Percentiles rank a stretch among this genome's conserved stretches.
Evolutionary conservation across 106 monocot species (phyloP).

Genomic region (Dioscorea alata): DNA sequence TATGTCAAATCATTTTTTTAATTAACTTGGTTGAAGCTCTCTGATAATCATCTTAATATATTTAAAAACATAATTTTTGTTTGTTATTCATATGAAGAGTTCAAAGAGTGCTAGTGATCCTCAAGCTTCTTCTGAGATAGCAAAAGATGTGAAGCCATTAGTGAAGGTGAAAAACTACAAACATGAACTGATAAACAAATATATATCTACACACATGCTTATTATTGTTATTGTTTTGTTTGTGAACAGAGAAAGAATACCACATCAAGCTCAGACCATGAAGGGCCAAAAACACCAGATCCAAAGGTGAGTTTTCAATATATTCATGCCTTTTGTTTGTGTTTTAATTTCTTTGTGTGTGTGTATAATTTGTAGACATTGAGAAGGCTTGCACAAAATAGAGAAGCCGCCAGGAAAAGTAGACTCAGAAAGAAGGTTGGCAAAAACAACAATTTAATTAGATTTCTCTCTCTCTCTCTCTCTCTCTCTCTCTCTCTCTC

Average conservation of each 20-base stretch:
- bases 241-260: slow-evolving; percentile 17
- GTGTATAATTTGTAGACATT: slow-evolving; percentile 42
- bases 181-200: too few relatives aligned
- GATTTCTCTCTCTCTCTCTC: not conserved
- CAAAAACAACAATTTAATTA: too few relatives aligned
- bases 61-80: too few relatives aligned
- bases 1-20: slow-evolving; percentile 10
- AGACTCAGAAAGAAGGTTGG: slow-evolving; percentile 84
- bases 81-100: not conserved
- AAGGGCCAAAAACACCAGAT: slow-evolving; percentile 62
- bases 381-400: slow-evolving; percentile 93
- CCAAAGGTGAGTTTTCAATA: slow-evolving; percentile 38
- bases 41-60: not conserved
- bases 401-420: slow-evolving; percentile 96
- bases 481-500: not conserved
- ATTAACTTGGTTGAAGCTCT: too few relatives aligned
- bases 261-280: slow-evolving; percentile 42
- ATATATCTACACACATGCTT: not conserved
- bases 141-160: slow-evolving; percentile 36
- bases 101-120: slow-evolving; percentile 12
- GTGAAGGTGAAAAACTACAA: not conserved
- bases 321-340: not conserved
- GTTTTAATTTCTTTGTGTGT: not conserved
- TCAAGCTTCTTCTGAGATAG: slow-evolving; percentile 8
- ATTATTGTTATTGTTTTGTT: too few relatives aligned